Conservation (phyloP, 352 stramenopile species). For the Phytophthora aleatoria region DNA sequence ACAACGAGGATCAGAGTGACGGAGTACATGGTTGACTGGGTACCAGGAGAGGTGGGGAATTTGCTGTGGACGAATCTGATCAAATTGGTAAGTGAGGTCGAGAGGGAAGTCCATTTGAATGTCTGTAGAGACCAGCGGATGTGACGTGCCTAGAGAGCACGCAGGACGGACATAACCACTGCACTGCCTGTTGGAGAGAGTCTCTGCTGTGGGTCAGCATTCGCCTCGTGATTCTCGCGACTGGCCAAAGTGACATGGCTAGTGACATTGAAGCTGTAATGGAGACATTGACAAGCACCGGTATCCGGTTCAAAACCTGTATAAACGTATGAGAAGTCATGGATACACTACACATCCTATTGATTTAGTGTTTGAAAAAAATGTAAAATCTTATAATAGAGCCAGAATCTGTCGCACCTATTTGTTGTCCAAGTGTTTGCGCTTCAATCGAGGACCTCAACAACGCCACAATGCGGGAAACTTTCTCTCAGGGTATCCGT, state of each 20-base stretch:
- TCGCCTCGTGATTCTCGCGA: conserved; percentile 23
- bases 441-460: neutral
- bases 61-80: conserved; percentile 23
- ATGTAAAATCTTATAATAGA: neutral
- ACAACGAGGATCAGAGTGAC: conserved; percentile 24
- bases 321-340: neutral
- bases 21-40: conserved; percentile 27
- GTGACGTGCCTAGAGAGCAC: conserved; percentile 32
- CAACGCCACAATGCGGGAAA: neutral
- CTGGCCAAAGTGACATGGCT: conserved; percentile 4
- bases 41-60: conserved; percentile 14
- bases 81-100: conserved; percentile 26
- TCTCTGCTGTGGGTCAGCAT: conserved; percentile 17
- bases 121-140: conserved; percentile 15
- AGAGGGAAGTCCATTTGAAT: neutral
- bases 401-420: neutral
- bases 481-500: too few species aligned
- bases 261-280: neutral
- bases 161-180: conserved; percentile 12
- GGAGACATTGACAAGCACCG: neutral
- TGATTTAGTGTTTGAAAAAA: neutral
- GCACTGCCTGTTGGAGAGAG: conserved; percentile 1
- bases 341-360: neutral
- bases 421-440: neutral
- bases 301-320: neutral